These are phyloP conservation scores for Salix udensis DNA, from an alignment of 345 rosid genomes.

Conservation along the genomic window DNA sequence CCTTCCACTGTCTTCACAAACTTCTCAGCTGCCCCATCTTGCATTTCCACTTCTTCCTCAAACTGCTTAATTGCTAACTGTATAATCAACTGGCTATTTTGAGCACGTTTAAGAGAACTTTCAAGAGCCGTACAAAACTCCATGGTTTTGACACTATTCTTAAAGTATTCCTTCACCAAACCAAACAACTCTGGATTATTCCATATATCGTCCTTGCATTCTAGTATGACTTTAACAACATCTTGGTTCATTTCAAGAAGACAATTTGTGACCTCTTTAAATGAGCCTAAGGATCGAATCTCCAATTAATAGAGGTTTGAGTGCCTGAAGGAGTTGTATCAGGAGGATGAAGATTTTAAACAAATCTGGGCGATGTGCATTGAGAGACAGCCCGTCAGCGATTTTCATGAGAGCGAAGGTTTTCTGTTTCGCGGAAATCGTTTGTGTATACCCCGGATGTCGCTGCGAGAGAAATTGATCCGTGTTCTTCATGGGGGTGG, in stretches of 20 bases:
- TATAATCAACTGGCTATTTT: conserved; percentile 59
- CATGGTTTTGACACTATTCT: conserved; percentile 53
- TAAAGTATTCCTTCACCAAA: conserved; percentile 69
- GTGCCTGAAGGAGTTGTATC: too few species aligned
- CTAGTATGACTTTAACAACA: conserved; percentile 53
- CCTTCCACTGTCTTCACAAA: conserved; percentile 62
- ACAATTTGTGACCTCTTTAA: conserved; percentile 59
- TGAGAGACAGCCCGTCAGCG: too few species aligned
- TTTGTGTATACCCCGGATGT: too few species aligned
- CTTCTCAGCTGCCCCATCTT: conserved; percentile 29
- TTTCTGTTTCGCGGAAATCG: too few species aligned
- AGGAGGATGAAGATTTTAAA: too few species aligned
- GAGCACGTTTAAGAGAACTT: conserved; percentile 58
- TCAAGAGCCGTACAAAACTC: conserved; percentile 77
- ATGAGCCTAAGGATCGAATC: conserved; percentile 61
- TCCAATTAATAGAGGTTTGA: too few species aligned
- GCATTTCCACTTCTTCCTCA: conserved; percentile 44
- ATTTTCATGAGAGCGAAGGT: too few species aligned
- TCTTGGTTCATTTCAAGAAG: conserved; percentile 86
- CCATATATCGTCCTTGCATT: conserved; percentile 75
- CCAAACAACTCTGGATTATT: conserved; percentile 50
- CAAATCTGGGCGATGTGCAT: too few species aligned
- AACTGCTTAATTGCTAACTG: conserved; percentile 58
- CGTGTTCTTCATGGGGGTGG: too few species aligned
- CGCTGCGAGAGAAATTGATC: too few species aligned